Evolutionary conservation across 352 stramenopile genomes (phyloP).

Genomic region (Peronospora tabacina): DNA sequence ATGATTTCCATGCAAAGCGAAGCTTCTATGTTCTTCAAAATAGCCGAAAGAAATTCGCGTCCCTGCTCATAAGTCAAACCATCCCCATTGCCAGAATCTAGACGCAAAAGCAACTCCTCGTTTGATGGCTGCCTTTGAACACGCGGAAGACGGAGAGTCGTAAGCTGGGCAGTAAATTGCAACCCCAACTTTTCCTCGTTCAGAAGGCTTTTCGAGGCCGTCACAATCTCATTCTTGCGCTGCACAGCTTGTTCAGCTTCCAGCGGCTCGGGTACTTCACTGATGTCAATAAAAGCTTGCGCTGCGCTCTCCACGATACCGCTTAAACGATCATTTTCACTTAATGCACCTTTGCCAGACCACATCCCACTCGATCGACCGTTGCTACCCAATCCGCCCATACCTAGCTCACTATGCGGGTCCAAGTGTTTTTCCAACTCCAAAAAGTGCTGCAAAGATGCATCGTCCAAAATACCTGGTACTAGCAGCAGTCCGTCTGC

Average conservation of each 20-base stretch:
- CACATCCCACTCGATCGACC: slow-evolving; percentile 40
- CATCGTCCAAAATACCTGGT: slow-evolving; percentile 67
- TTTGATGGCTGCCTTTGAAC: slow-evolving; percentile 24
- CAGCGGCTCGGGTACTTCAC: slow-evolving; percentile 68
- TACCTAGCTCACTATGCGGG: slow-evolving; percentile 41
- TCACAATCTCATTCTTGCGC: slow-evolving; percentile 71
- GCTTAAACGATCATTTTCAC: slow-evolving; percentile 68
- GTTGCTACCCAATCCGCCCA: slow-evolving; percentile 34
- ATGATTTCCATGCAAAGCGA: slow-evolving; percentile 46
- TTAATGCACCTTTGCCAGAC: slow-evolving; percentile 49
- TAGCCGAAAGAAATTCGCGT: slow-evolving; percentile 38
- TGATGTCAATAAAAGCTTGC: slow-evolving; percentile 80
- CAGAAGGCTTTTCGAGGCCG: slow-evolving; percentile 36
- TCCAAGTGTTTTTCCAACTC: slow-evolving; percentile 77
- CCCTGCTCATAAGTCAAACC: slow-evolving; percentile 51
- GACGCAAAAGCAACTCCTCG: slow-evolving; percentile 41
- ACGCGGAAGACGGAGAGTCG: slow-evolving; percentile 35
- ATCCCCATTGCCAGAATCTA: slow-evolving; percentile 41
- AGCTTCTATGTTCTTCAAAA: slow-evolving; percentile 38
- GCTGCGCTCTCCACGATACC: slow-evolving; percentile 69
- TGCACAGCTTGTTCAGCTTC: slow-evolving; percentile 70
- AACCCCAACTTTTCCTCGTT: slow-evolving; percentile 48
- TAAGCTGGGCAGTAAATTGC: slow-evolving; percentile 43
- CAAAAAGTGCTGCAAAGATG: slow-evolving; percentile 68
- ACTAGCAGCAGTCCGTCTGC: slow-evolving; percentile 52